Evolutionary conservation across 148 eudicot species (phyloP), one percentile per base, ranked within the genome.

Genomic region (Arctostaphylos glauca): DNA sequence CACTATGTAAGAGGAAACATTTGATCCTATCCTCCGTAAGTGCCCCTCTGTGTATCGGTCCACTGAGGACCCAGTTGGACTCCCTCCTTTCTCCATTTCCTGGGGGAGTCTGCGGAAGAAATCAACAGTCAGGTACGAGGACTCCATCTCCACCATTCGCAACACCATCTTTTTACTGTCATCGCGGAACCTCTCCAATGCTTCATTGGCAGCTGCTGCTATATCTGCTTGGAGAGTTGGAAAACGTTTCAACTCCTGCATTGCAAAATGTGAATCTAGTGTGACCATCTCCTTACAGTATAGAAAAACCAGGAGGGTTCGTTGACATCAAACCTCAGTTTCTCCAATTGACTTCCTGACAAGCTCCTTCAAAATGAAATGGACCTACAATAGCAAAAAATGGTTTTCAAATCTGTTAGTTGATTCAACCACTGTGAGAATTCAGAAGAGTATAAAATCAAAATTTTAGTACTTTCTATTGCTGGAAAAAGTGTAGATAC

Each of bases 121-220:
- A 81, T 91, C 94, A 54, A 89, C 91, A 3, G 94, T 92, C 80
- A 93, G 84, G 82, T 94, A 94, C 1, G 94, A 84, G 83, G 94
- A 85, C 68, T 94, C 98, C 98, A 94, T 94, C 79, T 92, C 98
- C 54, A 94, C 96, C 83, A 94, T 80, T 44, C 94, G 84, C 76
- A 88, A 62, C 38, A 88, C 91, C 9, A 92, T 90, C 87, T 89
- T 91, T 90, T 86, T 94, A 86, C 98, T 88, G 62, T 92, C 94
- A 48, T 91, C 93, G 43, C 91, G 93, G 77, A 93, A 94, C 86
- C 88, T 90, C 77, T 87, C 93, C 53, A 94, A 54, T 80, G 96
- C 88, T 81, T 88, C 92, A 83, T 88, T 76, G 52, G 93, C 91
- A 66, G 93, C 92, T 48, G 89, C 86, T 15, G 92, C 92, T 83